A percentile compares a stretch with the other conserved stretches of the same genome.
Evolutionary conservation across 2,329 filamentous ascomycete genomes (phyloP).

Genomic region (Aspergillus sp.): DNA sequence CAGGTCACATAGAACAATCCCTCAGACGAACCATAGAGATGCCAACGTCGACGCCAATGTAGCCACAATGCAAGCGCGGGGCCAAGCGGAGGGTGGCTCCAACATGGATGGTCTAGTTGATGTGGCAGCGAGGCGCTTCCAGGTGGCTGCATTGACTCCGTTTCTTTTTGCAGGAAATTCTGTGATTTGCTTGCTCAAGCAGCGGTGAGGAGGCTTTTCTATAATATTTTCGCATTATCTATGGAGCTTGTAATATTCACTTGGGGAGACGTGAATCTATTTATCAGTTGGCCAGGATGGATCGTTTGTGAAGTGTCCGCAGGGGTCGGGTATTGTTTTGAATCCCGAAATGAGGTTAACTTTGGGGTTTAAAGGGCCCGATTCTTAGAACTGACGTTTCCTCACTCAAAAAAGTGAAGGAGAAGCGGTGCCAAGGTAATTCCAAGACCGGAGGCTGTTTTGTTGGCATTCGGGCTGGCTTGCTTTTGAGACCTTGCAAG

Average conservation of each 20-base stretch:
- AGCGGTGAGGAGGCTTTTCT: not conserved
- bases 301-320: too few relatives aligned
- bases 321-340: too few relatives aligned
- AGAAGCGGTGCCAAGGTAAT: not conserved
- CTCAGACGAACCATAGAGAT: too few relatives aligned
- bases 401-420: too few relatives aligned
- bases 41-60: not conserved
- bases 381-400: too few relatives aligned
- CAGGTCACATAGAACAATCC: too few relatives aligned
- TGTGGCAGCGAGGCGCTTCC: not conserved
- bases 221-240: not conserved
- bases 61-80: not conserved
- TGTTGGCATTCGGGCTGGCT: not conserved
- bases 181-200: not conserved
- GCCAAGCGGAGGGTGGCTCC: constrained; percentile 5
- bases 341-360: too few relatives aligned
- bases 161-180: not conserved
- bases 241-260: too few relatives aligned
- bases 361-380: too few relatives aligned
- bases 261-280: too few relatives aligned
- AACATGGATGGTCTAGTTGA: constrained; percentile 1
- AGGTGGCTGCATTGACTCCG: not conserved
- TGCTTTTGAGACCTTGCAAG: not conserved
- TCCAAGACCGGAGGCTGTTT: not conserved
- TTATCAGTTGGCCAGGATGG: too few relatives aligned